Evolutionary conservation across 2,329 filamentous ascomycete genomes (phyloP), one percentile per base, ranked within the genome.

Genomic region (Penicillium sp.): DNA sequence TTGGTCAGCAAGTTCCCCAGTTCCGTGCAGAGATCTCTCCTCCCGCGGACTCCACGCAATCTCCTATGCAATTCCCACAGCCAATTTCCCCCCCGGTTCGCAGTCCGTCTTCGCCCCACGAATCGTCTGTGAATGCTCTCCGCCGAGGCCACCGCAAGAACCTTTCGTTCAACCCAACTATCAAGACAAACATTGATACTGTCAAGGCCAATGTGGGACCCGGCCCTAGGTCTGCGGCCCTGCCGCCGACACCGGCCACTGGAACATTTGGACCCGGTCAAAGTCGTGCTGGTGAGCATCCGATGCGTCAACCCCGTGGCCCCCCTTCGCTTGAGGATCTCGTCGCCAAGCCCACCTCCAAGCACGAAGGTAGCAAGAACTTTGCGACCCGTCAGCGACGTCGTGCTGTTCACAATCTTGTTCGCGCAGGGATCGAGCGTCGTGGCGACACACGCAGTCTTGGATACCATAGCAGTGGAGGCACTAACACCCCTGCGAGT

Each of bases 281-380:
- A 74, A 90, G 83, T 58, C 91, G 94, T 72, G 92, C 92, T 70
- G 94, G 94, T 65, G 94, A 97, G 77, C 94, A 99, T 72, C 94
- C 94, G 9, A 79, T 91, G 51, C 92, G 94, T 58, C 94, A 99
- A 76, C 94, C 94, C 51, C 91, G 92, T 62, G 92, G 92, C 5
- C 94, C 94, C 25, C 94, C 94, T 15, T 87, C 90, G 15, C 83
- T 97, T 50, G 94, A 99, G 65, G 94, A 99, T 78, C 86, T 99
- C 59, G 85, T 88, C 69, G 84, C 88, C 21, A 94, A 92, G 77
- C 94, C 94, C 1, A 97, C 93, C 9, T 87, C 91, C 65, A 96
- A 92, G 78, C 86, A 93, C 62, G 93, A 97, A 74, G 94, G 93
- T 25, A 97, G 93, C 86, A 81, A 97, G 85, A 99, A 99, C 80